Evolutionary conservation across 192 early-diverging fungal species (phyloP), one percentile per base, ranked within the genome.

Genomic region (Linnemannia exigua): DNA sequence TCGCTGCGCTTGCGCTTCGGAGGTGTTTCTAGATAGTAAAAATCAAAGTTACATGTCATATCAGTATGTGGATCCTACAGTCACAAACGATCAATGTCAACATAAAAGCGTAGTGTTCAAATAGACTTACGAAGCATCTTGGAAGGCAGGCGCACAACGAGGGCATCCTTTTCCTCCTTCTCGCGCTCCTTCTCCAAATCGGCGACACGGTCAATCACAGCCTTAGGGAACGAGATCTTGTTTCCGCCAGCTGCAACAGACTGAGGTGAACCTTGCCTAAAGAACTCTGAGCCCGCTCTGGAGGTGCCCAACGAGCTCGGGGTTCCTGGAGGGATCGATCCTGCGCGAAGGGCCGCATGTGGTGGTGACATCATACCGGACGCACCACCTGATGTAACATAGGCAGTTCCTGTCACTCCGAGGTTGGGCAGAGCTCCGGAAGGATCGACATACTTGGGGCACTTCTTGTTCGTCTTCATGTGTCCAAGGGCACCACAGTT

Each of bases 391-490:
- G 72, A 70, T 2, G 76, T 84, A 5, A 79, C 66, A 71, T 85
- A 86, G 17, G 52, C 84, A 11, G 83, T 80, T n/a, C 74, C 81
- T 76, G 82, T 88, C 25, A 83, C 76, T 4, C 81, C 79, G 38
- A 81, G 61, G 37, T 77, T 78, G 9, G 87, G 79, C 36, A 77
- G 38, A 1, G 84, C 81, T 35, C 78, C 79, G 3, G 84, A 82
- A 25, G 84, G 81, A 63, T 81, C 80, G 1, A 84, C 87, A 72
- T 90, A 90, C 70, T 88, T 92, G 7, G 94, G 95, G 80, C 95
- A 96, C 52, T 92, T 95, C 69, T 94, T 94, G 88, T 96, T 96
- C 11, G 95, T 96, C 85, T 96, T 96, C 95, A 95, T 96, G 54
- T 96, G 95, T n/a, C 95, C 95, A 28, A 93, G 86, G 78, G 93